These are phyloP conservation scores for Tuber aestivum DNA, from an alignment of 495 filamentous ascomycete genomes.

Conservation along the genomic window DNA sequence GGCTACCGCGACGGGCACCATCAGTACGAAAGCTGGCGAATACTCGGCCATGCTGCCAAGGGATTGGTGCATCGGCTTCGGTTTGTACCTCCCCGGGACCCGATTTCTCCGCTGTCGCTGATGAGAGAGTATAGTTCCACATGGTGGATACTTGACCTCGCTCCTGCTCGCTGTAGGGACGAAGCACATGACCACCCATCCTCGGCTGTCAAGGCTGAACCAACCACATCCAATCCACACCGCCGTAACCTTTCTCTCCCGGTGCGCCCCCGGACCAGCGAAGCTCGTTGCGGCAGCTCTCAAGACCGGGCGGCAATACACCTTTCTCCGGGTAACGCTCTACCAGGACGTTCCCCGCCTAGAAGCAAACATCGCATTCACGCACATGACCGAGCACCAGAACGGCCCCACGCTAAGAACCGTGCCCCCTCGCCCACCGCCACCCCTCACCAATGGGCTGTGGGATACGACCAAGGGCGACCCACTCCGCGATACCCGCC, in stretches of 20 bases:
- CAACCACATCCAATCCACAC: constrained; percentile 59
- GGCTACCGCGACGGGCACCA: constrained; percentile 52
- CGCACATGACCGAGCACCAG: not conserved
- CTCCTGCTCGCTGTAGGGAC: constrained; percentile 56
- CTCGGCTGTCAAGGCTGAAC: constrained; percentile 45
- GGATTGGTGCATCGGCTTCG: constrained; percentile 68
- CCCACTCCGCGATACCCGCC: not conserved
- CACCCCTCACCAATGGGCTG: not conserved
- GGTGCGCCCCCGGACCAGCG: constrained; percentile 59
- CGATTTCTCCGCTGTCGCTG: constrained; percentile 11
- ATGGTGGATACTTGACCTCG: constrained; percentile 61
- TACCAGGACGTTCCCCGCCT: constrained; percentile 43
- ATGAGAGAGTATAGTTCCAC: constrained; percentile 7
- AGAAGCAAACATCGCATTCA: constrained; percentile 12
- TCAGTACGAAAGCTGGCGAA: constrained; percentile 51
- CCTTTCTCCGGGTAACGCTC: constrained; percentile 64
- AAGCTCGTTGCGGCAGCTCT: constrained; percentile 61
- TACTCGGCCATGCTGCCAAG: constrained; percentile 55
- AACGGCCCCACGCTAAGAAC: not conserved
- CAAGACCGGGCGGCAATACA: constrained; percentile 66
- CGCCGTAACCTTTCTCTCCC: constrained; percentile 67
- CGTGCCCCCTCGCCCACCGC: not conserved
- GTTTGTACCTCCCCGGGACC: constrained; percentile 43
- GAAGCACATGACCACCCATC: constrained; percentile 52
- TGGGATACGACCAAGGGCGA: not conserved